These are phyloP conservation scores for Comarum palustre DNA, from an alignment of 306 rosid species.

Conservation along the genomic window DNA sequence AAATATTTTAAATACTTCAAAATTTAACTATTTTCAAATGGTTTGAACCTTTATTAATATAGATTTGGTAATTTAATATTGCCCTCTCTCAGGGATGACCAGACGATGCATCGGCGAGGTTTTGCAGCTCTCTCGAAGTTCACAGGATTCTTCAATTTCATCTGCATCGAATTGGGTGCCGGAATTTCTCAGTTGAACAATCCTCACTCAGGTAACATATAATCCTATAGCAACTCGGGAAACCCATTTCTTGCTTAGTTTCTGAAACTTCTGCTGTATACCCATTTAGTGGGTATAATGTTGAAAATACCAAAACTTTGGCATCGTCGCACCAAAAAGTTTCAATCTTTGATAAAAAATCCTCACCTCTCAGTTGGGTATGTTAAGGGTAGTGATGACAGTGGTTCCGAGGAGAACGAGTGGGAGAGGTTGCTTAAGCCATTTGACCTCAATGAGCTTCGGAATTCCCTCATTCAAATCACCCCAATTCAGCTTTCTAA, in stretches of 20 bases:
- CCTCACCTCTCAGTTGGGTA: slow-evolving; percentile 36
- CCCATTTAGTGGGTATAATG: slow-evolving; percentile 36
- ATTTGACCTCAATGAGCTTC: slow-evolving; percentile 68
- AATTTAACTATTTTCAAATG: no score
- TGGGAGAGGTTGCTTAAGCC: slow-evolving; percentile 89
- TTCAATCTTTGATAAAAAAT: slow-evolving; percentile 32
- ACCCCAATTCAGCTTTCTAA: slow-evolving; percentile 68
- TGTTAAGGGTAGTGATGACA: slow-evolving; percentile 19
- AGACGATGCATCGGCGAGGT: neutral
- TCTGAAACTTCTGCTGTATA: neutral
- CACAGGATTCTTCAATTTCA: neutral
- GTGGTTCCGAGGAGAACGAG: slow-evolving; percentile 54
- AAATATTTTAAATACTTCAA: no score
- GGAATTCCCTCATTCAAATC: slow-evolving; percentile 46
- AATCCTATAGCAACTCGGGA: neutral
- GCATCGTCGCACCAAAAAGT: slow-evolving; percentile 26
- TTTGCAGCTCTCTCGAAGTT: neutral
- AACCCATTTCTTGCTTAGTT: neutral
- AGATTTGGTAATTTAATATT: no score
- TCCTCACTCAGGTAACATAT: neutral
- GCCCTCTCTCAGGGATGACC: no score
- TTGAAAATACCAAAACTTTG: slow-evolving; percentile 35
- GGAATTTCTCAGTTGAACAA: neutral
- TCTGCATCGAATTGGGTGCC: neutral
- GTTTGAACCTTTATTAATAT: no score